Evolutionary conservation across 805 yeast species (phyloP).

Genomic region (Tetrapisispora pingtungensis): DNA sequence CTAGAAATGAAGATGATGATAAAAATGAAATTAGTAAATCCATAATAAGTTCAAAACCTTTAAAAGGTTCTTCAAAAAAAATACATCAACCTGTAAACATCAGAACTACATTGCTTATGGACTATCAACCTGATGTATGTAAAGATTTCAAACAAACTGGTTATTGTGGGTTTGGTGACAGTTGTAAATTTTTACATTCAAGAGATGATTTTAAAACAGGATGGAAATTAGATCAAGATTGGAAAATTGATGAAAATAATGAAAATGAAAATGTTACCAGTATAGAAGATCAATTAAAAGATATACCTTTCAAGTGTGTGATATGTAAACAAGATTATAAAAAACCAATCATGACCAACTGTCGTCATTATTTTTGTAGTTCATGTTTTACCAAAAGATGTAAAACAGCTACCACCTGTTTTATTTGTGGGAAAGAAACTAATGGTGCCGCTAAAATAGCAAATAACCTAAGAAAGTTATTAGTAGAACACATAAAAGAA

Average conservation of each 20-base stretch:
- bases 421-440: conserved; percentile 50
- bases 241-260: conserved; percentile 40
- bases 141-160: conserved; percentile 88
- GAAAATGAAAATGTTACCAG: conserved; percentile 9
- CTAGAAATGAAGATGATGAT: background rate
- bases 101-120: conserved; percentile 58
- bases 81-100: conserved; percentile 35
- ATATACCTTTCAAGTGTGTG: conserved; percentile 51
- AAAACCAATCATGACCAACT: conserved; percentile 46
- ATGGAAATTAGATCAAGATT: conserved; percentile 56
- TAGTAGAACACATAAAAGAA: conserved; percentile 7
- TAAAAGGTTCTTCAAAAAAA: conserved; percentile 3
- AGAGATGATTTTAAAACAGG: conserved; percentile 76
- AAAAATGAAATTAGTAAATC: background rate
- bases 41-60: background rate
- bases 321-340: conserved; percentile 48
- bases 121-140: conserved; percentile 89
- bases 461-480: conserved; percentile 26
- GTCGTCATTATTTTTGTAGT: conserved; percentile 59
- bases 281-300: conserved; percentile 13
- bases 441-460: conserved; percentile 52
- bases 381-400: conserved; percentile 43
- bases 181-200: conserved; percentile 87
- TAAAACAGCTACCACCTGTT: conserved; percentile 38
- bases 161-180: conserved; percentile 94